A percentile compares a stretch with the other conserved stretches of the same genome.
These are phyloP conservation scores for Aspergillus piperis DNA, from an alignment of 2,329 filamentous ascomycete species.

Conservation along the genomic window DNA sequence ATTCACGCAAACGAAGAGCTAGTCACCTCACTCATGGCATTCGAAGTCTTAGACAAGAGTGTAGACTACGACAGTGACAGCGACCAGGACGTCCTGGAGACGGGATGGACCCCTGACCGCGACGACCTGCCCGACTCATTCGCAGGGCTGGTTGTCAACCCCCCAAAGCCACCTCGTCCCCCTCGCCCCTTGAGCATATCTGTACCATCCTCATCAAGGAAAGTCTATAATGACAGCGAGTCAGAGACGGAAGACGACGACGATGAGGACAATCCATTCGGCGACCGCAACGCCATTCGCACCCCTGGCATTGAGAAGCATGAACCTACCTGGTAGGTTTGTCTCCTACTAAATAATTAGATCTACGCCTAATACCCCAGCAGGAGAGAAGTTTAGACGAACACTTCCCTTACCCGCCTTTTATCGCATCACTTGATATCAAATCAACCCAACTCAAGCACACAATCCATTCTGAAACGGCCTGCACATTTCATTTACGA, in stretches of 20 bases:
- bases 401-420: background rate
- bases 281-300: conserved; percentile 69
- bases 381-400: conserved; percentile 33
- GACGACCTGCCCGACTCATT: conserved; percentile 35
- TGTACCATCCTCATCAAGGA: conserved; percentile 23
- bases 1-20: conserved; percentile 95
- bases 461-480: too few relatives aligned
- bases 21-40: conserved; percentile 90
- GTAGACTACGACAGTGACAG: conserved; percentile 65
- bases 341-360: too few relatives aligned
- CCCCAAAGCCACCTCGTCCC: conserved; percentile 47
- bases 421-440: background rate
- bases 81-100: conserved; percentile 55
- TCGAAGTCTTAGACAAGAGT: conserved; percentile 79
- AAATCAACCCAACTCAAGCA: background rate
- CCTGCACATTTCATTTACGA: background rate
- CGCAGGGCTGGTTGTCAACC: conserved; percentile 38
- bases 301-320: conserved; percentile 35
- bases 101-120: conserved; percentile 31
- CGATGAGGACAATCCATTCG: conserved; percentile 87
- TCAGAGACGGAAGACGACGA: conserved; percentile 60
- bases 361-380: background rate
- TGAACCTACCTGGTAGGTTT: conserved; percentile 37
- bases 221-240: conserved; percentile 56
- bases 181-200: conserved; percentile 63